Percentiles rank a stretch among this genome's conserved stretches.
Evolutionary conservation across 306 rosid species (phyloP).

Genomic region (Senna siamea): DNA sequence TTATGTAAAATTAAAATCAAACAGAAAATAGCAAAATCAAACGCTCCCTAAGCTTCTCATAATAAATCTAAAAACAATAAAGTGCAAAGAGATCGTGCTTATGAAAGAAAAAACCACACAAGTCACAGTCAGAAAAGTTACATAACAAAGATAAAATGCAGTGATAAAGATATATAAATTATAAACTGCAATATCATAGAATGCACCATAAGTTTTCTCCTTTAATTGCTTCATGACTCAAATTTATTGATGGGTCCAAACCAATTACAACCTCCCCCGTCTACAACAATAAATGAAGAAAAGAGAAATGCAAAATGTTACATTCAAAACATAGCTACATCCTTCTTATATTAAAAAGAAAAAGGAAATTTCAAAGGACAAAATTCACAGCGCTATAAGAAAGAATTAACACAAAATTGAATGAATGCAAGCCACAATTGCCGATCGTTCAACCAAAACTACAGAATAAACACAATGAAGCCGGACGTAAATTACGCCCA

Average conservation of each 20-base stretch:
- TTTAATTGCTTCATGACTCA: neutral
- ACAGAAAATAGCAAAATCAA: too few relatives aligned
- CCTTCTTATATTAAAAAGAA: neutral
- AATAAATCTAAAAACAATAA: too few relatives aligned
- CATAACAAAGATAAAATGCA: neutral
- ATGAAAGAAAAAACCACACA: neutral
- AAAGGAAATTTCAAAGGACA: neutral
- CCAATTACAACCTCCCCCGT: neutral
- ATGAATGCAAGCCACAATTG: slow-evolving; percentile 1
- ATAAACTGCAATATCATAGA: slow-evolving; percentile 7
- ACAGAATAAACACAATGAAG: neutral
- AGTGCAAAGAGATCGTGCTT: neutral
- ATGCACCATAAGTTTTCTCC: neutral
- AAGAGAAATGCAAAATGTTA: neutral
- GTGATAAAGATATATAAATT: neutral
- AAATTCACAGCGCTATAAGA: neutral
- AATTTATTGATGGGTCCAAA: slow-evolving; percentile 9
- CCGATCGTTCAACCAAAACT: neutral
- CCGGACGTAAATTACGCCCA: neutral
- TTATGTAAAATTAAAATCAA: too few relatives aligned
- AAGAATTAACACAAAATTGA: slow-evolving; percentile 9
- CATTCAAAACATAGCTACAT: neutral
- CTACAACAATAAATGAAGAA: neutral
- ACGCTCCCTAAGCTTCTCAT: too few relatives aligned
- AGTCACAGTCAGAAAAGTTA: neutral